Evolutionary conservation across 2,329 filamentous ascomycete species (phyloP), one percentile per base, ranked within the genome.

Genomic region (Ophioceras dolichostomum): DNA sequence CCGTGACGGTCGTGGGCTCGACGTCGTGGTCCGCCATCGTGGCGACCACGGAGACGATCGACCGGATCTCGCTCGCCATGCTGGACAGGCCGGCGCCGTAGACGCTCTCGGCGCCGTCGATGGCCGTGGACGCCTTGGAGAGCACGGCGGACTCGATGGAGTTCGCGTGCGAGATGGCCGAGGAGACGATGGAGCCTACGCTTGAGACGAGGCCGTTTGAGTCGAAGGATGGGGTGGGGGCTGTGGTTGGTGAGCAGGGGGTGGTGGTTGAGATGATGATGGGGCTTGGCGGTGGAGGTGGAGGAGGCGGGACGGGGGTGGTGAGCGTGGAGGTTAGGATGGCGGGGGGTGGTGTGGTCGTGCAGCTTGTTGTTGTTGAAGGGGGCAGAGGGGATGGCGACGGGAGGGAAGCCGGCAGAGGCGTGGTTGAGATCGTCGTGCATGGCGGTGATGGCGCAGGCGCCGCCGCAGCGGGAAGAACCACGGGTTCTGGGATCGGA

Each of bases 1-100:
- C 31, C 8, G 30, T 19, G 17, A 28, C 21, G 21, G 33, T 33
- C 29, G 24, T 28, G 17, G 35, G 35, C 9, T 28, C 35, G 8
- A 37, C 21, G 8, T 20, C 18, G 29, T 27, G 35, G 14, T 18
- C 5, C 10, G 19, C 32, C 13, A 7, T 19, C n/a, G 17, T 34
- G 20, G 38, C 32, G 14, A 36, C 32, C 9, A 30, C 32, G 2
- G 38, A 39, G 27, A 35, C 34, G 9, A 39, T 24, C 13, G 39
- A 40, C 8, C 32, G 18, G 18, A 39, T 20, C 21, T 39, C 27
- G 26, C 34, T 37, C 21, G 27, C 26, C 28, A 37, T n/a, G 26
- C 34, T 37, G 10, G 35, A 37, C 6, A 40, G 13, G 10, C 34
- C 39, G 4, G 14, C 18, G 14, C 18, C 27, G 10, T 37, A n/a